Evolutionary conservation across 176 grass and related monocot genomes (phyloP), one percentile per base, ranked within the genome.

Genomic region (Juncus inflexus): DNA sequence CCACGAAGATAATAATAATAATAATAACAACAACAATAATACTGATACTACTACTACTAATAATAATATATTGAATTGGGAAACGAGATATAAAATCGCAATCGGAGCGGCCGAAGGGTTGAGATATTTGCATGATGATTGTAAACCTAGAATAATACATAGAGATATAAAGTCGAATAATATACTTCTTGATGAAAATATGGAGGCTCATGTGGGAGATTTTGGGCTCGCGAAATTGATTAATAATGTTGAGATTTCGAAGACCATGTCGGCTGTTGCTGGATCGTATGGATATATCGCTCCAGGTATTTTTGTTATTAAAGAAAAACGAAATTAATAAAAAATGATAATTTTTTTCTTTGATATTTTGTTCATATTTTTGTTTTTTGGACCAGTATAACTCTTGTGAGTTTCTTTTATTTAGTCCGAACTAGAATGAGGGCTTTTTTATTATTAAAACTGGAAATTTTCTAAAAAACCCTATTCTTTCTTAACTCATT

Each of bases 131-230:
- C 94, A 99, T 53, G 83, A 65, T 0, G 89, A 99, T 73, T 99
- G 94, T 74, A 99, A 90, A 41, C 94, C 94, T 3, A 82, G 75
- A 62, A 80, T 92, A 12, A 77, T 99, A 82, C 95, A 99, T 60
- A 89, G 95, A 43, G 95, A 99, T 78, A 99, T 99, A 49, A 99
- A 99, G 67, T 99, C 95, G 2, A 99, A 99, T 52, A 99, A 99
- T 28, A 94, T 99, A 67, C 73, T 99, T 28, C 81, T 95, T 2
- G 86, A 95, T 80, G 90, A 90, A 59, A 76, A 78, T 55, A 86
- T 90, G 86, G 84, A 87, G 55, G 90, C 90, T 84, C 90, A 87
- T 87, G 90, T 95, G 19, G 86, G 90, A 16, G 90, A 95, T 74
- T 95, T 95, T 63, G 90, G 90, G 59, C 67, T 95, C 56, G 90